Evolutionary conservation across 805 yeast genomes (phyloP).

Genomic region (Saturnispora bothae): DNA sequence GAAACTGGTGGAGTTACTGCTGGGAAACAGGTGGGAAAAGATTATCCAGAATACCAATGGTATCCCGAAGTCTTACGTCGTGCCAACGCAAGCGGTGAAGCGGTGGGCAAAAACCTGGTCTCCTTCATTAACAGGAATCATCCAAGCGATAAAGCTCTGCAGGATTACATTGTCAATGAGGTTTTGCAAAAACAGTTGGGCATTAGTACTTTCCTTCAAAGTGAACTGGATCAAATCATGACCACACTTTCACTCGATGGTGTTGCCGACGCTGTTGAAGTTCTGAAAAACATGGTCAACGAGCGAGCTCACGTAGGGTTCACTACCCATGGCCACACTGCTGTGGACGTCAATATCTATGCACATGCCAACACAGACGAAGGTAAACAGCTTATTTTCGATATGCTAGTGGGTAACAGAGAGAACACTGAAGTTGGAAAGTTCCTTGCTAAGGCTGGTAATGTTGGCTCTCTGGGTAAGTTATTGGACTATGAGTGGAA

Average conservation of each 20-base stretch:
- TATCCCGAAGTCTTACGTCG: constrained; percentile 64
- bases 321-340: constrained; percentile 94
- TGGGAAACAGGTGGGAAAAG: constrained; percentile 59
- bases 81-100: constrained; percentile 71
- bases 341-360: constrained; percentile 89
- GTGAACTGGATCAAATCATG: constrained; percentile 42
- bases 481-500: constrained; percentile 2
- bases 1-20: constrained; percentile 94
- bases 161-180: constrained; percentile 39
- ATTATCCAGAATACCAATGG: constrained; percentile 84
- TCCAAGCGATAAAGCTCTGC: constrained; percentile 18
- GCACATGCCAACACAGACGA: constrained; percentile 54
- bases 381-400: constrained; percentile 30
- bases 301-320: constrained; percentile 87
- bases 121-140: constrained; percentile 8
- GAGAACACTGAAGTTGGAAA: constrained; percentile 82
- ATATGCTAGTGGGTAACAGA: constrained; percentile 61
- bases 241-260: constrained; percentile 25
- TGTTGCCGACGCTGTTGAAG: constrained; percentile 23
- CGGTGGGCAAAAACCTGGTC: constrained; percentile 26
- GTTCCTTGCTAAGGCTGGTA: constrained; percentile 42
- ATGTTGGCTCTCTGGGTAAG: constrained; percentile 1
- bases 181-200: constrained; percentile 60
- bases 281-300: constrained; percentile 62
- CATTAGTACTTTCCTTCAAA: constrained; percentile 41